A percentile compares a stretch with the other conserved stretches of the same genome.
Conservation (phyloP, 305 asterid species). For the Fraxinus ornus region DNA sequence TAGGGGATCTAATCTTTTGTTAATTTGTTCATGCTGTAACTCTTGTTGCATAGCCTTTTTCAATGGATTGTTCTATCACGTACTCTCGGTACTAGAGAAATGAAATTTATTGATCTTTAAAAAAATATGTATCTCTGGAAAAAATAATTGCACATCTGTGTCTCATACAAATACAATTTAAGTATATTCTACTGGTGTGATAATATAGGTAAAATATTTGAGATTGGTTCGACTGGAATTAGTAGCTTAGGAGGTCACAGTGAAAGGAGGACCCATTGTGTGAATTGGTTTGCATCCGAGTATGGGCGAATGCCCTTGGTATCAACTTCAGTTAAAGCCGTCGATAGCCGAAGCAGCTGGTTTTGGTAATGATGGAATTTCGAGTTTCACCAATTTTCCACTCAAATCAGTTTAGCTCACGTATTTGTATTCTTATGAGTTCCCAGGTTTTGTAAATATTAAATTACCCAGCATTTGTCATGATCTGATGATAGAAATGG, state of each 20-base stretch:
- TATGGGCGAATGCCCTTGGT: conserved; percentile 69
- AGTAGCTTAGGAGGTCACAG: conserved; percentile 89
- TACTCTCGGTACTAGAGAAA: not conserved
- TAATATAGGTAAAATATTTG: conserved; percentile 60
- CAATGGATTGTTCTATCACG: not conserved
- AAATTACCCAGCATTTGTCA: not conserved
- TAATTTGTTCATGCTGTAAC: not conserved
- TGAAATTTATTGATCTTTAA: not conserved
- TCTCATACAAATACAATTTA: not conserved
- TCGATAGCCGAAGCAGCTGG: conserved; percentile 69
- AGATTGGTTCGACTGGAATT: conserved; percentile 79
- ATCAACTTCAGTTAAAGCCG: conserved; percentile 71
- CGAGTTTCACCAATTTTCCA: conserved; percentile 16
- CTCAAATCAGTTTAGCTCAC: conserved; percentile 14
- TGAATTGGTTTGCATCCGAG: conserved; percentile 55
- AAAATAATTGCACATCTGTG: not conserved
- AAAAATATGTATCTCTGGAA: not conserved
- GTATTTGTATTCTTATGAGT: conserved; percentile 4
- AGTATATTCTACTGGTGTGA: conserved; percentile 10
- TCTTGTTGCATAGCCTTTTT: not conserved
- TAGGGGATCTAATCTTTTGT: not conserved
- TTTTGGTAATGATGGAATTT: conserved; percentile 56
- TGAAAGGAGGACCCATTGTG: conserved; percentile 58
- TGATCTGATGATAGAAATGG: conserved; percentile 6
- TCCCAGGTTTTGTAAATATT: conserved; percentile 24